phyloP scores from a whole-genome alignment of 306 rosid species.

The Pueraria montana region DNA sequence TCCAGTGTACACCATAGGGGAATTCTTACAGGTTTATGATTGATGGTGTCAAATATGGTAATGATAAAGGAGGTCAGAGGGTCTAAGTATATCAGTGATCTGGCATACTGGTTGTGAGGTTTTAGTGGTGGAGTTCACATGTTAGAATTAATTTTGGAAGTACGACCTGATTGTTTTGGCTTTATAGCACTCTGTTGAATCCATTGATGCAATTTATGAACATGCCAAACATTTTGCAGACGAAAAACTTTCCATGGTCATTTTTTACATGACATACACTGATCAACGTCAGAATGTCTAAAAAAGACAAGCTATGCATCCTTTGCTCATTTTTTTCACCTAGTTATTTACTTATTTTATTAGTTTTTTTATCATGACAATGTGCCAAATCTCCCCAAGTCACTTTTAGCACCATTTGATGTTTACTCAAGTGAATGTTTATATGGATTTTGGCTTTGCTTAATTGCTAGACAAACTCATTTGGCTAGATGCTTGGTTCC shows the following conservation, averaged over 20 bases:
- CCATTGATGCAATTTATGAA: not conserved
- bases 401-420: constrained; percentile 11
- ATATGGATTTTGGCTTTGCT: not conserved
- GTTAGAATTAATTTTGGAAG: not conserved
- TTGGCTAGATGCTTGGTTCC: not conserved
- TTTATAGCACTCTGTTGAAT: not conserved
- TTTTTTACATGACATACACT: not conserved
- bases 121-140: not conserved
- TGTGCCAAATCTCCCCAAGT: constrained; percentile 1
- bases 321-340: not conserved
- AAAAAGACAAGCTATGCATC: not conserved
- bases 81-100: constrained; percentile 8
- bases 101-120: not conserved
- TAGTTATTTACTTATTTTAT: not conserved
- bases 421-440: not conserved
- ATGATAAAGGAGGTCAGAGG: constrained; percentile 17
- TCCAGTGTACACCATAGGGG: not conserved
- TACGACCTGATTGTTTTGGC: not conserved
- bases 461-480: not conserved
- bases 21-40: not conserved
- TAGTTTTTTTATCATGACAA: not conserved
- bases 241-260: not conserved
- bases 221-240: constrained; percentile 20
- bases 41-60: not conserved
- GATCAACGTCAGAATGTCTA: not conserved